Evolutionary conservation across 2,329 filamentous ascomycete species (phyloP), one percentile per base, ranked within the genome.

Genomic region (Verticillium klebahnii): DNA sequence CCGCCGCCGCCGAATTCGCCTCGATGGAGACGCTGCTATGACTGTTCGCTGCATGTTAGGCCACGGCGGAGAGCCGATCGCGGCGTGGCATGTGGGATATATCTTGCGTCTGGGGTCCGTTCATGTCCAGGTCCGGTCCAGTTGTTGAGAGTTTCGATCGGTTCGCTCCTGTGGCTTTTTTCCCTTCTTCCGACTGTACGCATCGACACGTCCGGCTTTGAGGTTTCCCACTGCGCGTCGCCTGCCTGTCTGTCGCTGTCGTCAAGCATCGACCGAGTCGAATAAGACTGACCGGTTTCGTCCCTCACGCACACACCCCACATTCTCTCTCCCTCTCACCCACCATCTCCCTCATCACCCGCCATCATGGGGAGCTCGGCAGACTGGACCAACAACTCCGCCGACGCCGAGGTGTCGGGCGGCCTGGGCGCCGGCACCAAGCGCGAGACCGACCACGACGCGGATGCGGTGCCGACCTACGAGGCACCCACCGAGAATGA

Each of bases 331-430:
- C 45, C n/a, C 12, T 50, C 25, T 25, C 25, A 5, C 25, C 25
- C 25, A 25, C 25, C 4, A 3, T 25, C 25, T 25, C 25, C 29
- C 29, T 29, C 29, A 6, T 6, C 4, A 29, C 4, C 19, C 12
- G 12, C 25, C 37, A 62, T 23, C 2, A 65, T 65, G 64, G 62
- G 64, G 23, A 57, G 60, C 8, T 54, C 60, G n/a, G 25, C 56
- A 1, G 62, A 64, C 29, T 37, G n/a, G 14, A 59, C 8, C 29
- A 60, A 56, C 59, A 58, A 31, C 23, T 50, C 62, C 29, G 29
- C 29, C 29, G 64, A 61, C 57, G 19, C 36, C 39, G 17, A 36
- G 12, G 15, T 29, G 57, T 29, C 37, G 37, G 29, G 56, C 12
- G 19, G 19, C 37, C 37, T 29, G 29, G 29, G 5, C 29, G 5